phyloP scores from a whole-genome alignment of 2,329 filamentous ascomycete species.

The Cladophialophora psammophila region DNA sequence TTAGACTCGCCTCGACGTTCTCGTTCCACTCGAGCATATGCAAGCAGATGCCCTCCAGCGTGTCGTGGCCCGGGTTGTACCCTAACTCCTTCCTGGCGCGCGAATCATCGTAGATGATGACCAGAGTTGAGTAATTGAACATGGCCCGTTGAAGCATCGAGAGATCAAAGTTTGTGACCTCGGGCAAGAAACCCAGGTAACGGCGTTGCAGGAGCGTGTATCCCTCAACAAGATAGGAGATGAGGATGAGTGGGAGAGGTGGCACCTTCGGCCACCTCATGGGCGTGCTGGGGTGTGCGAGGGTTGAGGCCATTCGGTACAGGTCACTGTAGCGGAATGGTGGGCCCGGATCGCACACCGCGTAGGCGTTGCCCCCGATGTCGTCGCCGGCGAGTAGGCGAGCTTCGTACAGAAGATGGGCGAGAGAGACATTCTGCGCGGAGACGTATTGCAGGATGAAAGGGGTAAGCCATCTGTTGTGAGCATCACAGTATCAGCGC shows the following conservation, averaged over 20 bases:
- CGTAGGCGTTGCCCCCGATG: constrained; percentile 57
- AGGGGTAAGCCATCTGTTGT: constrained; percentile 51
- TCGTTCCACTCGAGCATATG: constrained; percentile 47
- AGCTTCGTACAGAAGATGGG: constrained; percentile 62
- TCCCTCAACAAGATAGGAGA: constrained; percentile 45
- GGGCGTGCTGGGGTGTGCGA: constrained; percentile 43
- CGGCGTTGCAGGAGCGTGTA: constrained; percentile 44
- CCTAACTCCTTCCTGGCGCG: constrained; percentile 40
- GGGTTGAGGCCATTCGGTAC: constrained; percentile 44
- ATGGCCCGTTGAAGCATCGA: constrained; percentile 45
- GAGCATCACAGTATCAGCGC: not conserved
- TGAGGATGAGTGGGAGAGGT: constrained; percentile 43
- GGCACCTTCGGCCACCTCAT: constrained; percentile 42
- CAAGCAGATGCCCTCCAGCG: constrained; percentile 47
- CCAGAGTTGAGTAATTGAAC: constrained; percentile 44
- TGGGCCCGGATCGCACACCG: constrained; percentile 60
- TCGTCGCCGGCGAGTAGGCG: constrained; percentile 53
- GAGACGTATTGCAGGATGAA: constrained; percentile 61
- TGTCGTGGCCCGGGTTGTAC: constrained; percentile 45
- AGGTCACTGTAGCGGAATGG: constrained; percentile 48
- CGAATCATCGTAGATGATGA: constrained; percentile 34
- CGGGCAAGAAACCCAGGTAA: constrained; percentile 38
- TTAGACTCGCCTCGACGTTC: constrained; percentile 30
- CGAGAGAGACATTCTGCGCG: constrained; percentile 61
- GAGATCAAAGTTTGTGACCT: constrained; percentile 41